phyloP scores from a whole-genome alignment of 768 basidiomycete species.

The Lentinus brumalis region DNA sequence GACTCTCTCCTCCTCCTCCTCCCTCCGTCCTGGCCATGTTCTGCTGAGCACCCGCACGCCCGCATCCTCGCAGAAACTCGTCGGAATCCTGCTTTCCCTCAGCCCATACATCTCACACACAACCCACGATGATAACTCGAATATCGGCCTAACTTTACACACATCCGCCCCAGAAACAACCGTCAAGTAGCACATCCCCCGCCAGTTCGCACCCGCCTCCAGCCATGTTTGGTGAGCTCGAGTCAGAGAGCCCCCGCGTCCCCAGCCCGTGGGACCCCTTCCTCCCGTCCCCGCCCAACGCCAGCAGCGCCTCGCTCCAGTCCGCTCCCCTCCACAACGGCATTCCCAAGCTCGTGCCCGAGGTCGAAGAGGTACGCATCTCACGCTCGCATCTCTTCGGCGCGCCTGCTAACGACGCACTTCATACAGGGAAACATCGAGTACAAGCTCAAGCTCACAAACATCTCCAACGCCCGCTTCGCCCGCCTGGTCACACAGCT shows the following conservation, averaged over 20 bases:
- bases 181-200: conserved; percentile 10
- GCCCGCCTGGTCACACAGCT: conserved; percentile 89
- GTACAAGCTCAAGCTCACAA: conserved; percentile 89
- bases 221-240: conserved; percentile 79
- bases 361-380: conserved; percentile 58
- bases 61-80: not conserved
- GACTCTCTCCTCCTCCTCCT: not conserved
- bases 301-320: conserved; percentile 28
- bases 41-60: not conserved
- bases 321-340: conserved; percentile 28
- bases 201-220: not conserved
- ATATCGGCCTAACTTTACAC: conserved; percentile 41
- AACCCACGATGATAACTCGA: conserved; percentile 55
- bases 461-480: conserved; percentile 76
- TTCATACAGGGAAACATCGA: conserved; percentile 75
- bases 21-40: not conserved
- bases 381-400: not conserved
- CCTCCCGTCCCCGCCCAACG: conserved; percentile 54
- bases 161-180: conserved; percentile 16
- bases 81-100: conserved; percentile 3
- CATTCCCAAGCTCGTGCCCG: conserved; percentile 73
- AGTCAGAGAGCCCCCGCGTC: conserved; percentile 77
- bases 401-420: not conserved
- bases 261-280: conserved; percentile 84
- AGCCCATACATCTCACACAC: not conserved